phyloP scores from a whole-genome alignment of 106 monocot species.

The Acanthochlamys bracteata region DNA sequence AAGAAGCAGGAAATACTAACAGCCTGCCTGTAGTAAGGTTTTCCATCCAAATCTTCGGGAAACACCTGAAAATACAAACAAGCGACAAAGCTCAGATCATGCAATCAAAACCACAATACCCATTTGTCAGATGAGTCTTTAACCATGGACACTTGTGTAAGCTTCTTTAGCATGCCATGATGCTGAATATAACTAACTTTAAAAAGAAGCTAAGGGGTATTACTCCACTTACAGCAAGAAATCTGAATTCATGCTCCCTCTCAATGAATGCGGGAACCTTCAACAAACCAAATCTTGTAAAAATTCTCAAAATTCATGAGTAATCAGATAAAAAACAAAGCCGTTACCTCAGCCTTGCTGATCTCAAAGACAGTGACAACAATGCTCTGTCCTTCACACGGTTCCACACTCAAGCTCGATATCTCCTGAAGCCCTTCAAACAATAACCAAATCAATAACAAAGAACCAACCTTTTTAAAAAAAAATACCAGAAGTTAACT shows the following conservation, averaged over 20 bases:
- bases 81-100: background rate
- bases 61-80: conserved; percentile 35
- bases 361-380: conserved; percentile 90
- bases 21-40: conserved; percentile 42
- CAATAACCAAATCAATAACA: too few relatives aligned
- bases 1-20: conserved; percentile 63
- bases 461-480: too few relatives aligned
- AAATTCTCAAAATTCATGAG: too few relatives aligned
- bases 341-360: conserved; percentile 57
- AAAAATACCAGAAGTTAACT: background rate
- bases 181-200: too few relatives aligned
- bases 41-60: conserved; percentile 74
- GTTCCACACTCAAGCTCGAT: conserved; percentile 96
- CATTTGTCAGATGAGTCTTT: too few relatives aligned
- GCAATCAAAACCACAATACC: conserved; percentile 6
- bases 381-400: conserved; percentile 72
- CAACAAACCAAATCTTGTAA: too few relatives aligned
- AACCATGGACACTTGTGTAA: too few relatives aligned
- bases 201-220: background rate
- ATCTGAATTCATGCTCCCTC: conserved; percentile 89
- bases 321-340: too few relatives aligned
- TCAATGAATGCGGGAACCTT: conserved; percentile 82
- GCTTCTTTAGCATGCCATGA: too few relatives aligned
- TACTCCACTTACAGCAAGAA: conserved; percentile 64
- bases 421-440: conserved; percentile 51